Base-by-base conservation (phyloP, 768 basidiomycete species). In the Suillus subluteus region DNA sequence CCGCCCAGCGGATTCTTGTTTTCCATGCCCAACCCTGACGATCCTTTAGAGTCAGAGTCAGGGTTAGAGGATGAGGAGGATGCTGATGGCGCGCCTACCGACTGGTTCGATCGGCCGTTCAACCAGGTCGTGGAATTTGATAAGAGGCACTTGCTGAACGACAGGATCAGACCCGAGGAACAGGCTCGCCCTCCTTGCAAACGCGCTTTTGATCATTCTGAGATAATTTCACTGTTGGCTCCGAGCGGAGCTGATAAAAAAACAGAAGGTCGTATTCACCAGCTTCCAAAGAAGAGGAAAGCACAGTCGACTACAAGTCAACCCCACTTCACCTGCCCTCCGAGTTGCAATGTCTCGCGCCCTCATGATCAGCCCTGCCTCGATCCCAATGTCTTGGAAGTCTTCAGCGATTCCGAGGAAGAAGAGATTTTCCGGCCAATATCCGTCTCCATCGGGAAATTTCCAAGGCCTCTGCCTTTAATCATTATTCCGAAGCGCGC, bases 11-110 rank as follows among this genome's bases (percentile, higher is more conserved):
- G n/a, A 13, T 74, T 75, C 68, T 9, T 74, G 1, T 74, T 74
- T 67, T 71, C 71, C 2, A 73, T 71, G 61, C 67, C 72, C 1
- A 68, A 76, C 44, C 69, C 74, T 21, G 73, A 73, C 59, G 71
- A 73, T 48, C 70, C 73, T 40, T 9, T 37, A 18, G 21, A 55
- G 23, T 35, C 6, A 35, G 35, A 35, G 35, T n/a, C n/a, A n/a
- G n/a, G 30, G 4, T 13, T 26, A 12, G 63, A 58, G 32, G 30
- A 59, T 32, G 52, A 26, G 15, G 64, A 38, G 13, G 21, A 30
- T 18, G 12, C 16, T 40, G 4, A 37, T 21, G 64, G 40, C 23
- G 15, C 26, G 9, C 37, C 38, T 32, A 40, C 21, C 0, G 6
- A 6, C 23, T 13, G 48, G 48, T 64, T 64, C 38, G 54, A 64